Evolutionary conservation across 139 green algal species (phyloP), one percentile per base, ranked within the genome.

Genomic region (Chlamydomonas asymmetrica): DNA sequence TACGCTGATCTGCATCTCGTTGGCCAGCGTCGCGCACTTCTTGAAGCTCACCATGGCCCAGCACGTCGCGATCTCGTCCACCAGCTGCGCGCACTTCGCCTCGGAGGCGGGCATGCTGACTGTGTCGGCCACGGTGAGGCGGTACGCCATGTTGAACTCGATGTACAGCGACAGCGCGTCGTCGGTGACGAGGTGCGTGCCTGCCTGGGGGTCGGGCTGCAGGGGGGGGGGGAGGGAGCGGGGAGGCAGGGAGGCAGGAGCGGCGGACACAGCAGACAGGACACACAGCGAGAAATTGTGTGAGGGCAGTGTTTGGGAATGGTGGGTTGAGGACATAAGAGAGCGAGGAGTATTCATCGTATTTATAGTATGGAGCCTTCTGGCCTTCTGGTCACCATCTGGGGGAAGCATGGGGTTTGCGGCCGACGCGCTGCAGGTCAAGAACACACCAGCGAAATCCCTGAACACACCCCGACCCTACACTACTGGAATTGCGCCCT

Each of bases 1-100:
- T 27, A 88, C 82, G 35, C 40, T 82, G 41, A 87, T 80, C 8
- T 78, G 45, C 75, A 84, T 80, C 63, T 87, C 78, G 7, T 63
- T 50, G 9, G 29, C 40, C 48, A 86, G 60, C 41, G 72, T 38
- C 27, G 61, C 67, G 67, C 84, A 90, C 27, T 76, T 74, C 31
- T 49, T 62, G 49, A 88, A 79, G 74, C 68, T 84, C 41, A 90
- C 60, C 65, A 90, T 82, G 9, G 80, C 80, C 85, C 85, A 90
- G 68, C 78, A 85, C 3, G 71, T 87, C 48, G 72, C 82, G 34
- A 88, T n/a, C 77, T 90, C 85, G 52, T 84, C 78, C 45, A 90
- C 76, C 76, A 90, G 79, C 59, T 76, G 63, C 54, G 65, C 35
- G 29, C 70, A 82, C 84, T 89, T 73, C 52, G 66, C 10, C 66